These are phyloP conservation scores for Stramenopiles sp. DNA, from an alignment of 352 stramenopile species.

Conservation along the genomic window DNA sequence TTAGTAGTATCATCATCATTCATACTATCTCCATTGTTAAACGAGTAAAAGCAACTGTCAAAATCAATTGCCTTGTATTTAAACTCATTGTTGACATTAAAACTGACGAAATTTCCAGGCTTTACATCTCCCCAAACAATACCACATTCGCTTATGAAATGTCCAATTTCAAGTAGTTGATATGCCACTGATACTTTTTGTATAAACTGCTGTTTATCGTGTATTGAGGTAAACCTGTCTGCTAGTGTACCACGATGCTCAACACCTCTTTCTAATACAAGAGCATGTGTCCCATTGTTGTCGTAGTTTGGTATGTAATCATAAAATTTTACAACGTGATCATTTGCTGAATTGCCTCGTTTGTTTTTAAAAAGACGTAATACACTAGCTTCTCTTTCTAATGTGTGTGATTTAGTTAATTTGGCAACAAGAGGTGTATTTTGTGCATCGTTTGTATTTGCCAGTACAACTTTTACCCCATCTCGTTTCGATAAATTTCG, in stretches of 20 bases:
- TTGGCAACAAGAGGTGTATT: neutral
- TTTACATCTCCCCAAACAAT: neutral
- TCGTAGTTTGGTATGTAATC: conserved; percentile 1
- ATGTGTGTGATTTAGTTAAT: neutral
- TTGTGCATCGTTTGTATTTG: conserved; percentile 3
- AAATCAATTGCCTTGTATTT: neutral
- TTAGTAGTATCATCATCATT: neutral
- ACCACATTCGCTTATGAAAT: neutral
- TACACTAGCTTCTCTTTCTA: neutral
- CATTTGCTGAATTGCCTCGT: neutral
- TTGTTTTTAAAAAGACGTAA: neutral
- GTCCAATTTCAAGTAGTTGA: neutral
- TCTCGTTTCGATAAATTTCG: neutral
- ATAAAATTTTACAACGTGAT: neutral
- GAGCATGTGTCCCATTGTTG: neutral
- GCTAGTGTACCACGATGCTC: neutral
- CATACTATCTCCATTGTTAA: neutral
- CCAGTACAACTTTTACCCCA: neutral
- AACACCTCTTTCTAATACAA: neutral
- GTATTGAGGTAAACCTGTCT: neutral
- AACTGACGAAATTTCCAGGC: neutral
- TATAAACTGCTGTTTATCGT: neutral
- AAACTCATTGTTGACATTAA: neutral
- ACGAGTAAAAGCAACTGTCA: neutral
- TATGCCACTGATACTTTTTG: neutral